phyloP scores from a whole-genome alignment of 345 rosid genomes.

The Arabis hirsuta region DNA sequence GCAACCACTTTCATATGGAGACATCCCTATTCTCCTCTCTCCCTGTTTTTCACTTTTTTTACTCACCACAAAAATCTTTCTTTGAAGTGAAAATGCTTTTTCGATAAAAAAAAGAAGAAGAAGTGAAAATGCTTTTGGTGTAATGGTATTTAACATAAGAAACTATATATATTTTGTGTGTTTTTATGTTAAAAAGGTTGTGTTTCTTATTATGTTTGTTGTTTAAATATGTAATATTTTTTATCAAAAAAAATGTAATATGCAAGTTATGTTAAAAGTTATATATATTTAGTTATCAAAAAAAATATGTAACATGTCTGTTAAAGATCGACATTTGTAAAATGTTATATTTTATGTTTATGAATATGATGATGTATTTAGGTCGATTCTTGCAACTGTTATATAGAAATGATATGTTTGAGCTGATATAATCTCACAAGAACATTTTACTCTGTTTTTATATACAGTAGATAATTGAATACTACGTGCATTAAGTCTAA shows the following conservation, averaged over 20 bases:
- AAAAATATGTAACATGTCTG: neutral
- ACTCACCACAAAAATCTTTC: neutral
- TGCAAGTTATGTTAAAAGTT: too few species aligned
- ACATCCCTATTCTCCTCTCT: slow-evolving; percentile 13
- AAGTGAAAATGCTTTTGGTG: slow-evolving; percentile 17
- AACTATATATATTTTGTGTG: neutral
- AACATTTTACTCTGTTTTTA: too few species aligned
- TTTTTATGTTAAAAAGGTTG: neutral
- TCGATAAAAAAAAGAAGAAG: too few species aligned
- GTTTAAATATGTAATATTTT: neutral
- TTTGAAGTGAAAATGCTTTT: slow-evolving; percentile 12
- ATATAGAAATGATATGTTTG: neutral
- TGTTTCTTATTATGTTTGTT: slow-evolving; percentile 1
- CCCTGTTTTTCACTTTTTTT: neutral
- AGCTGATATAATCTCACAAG: neutral
- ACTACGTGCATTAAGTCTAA: slow-evolving; percentile 10
- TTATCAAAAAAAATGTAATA: neutral
- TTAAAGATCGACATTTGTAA: neutral
- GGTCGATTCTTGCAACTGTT: neutral
- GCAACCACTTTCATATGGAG: slow-evolving; percentile 16
- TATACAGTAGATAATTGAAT: neutral
- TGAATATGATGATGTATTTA: neutral
- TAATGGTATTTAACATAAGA: neutral
- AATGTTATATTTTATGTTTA: too few species aligned
- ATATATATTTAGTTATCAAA: too few species aligned